These are phyloP conservation scores for Aspergillus vadensis DNA, from an alignment of 2,329 filamentous ascomycete species.

Conservation along the genomic window DNA sequence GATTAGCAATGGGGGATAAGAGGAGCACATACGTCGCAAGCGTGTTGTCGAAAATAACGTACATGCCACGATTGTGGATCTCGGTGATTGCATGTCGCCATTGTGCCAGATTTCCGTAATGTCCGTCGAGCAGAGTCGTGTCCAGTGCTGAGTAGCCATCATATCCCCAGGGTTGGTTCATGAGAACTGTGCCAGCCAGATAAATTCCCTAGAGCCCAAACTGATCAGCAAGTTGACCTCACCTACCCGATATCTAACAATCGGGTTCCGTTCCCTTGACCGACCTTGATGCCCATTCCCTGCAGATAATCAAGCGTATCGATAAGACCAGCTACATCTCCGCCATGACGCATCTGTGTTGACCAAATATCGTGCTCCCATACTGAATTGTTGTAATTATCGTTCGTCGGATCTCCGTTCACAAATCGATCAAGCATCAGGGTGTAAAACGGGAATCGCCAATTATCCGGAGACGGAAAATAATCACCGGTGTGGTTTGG, in stretches of 20 bases:
- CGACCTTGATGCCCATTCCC: slow-evolving; percentile 63
- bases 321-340: slow-evolving; percentile 58
- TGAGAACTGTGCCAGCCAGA: slow-evolving; percentile 61
- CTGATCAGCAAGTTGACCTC: neutral
- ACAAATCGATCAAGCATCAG: slow-evolving; percentile 65
- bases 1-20: neutral
- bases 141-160: slow-evolving; percentile 63
- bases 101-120: slow-evolving; percentile 59
- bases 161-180: slow-evolving; percentile 64
- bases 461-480: slow-evolving; percentile 59
- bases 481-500: slow-evolving; percentile 49
- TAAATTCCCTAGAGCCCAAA: slow-evolving; percentile 53
- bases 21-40: slow-evolving; percentile 55
- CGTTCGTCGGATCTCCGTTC: slow-evolving; percentile 64
- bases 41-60: slow-evolving; percentile 66
- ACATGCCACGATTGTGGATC: slow-evolving; percentile 63
- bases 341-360: slow-evolving; percentile 64
- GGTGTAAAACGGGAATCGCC: slow-evolving; percentile 66
- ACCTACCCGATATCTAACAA: neutral
- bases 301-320: slow-evolving; percentile 64
- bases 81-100: slow-evolving; percentile 60
- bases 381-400: slow-evolving; percentile 60
- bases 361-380: slow-evolving; percentile 62
- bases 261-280: neutral
- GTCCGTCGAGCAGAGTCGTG: slow-evolving; percentile 62